Conservation (phyloP, 495 filamentous ascomycete species). For the Trichoderma virens region DNA sequence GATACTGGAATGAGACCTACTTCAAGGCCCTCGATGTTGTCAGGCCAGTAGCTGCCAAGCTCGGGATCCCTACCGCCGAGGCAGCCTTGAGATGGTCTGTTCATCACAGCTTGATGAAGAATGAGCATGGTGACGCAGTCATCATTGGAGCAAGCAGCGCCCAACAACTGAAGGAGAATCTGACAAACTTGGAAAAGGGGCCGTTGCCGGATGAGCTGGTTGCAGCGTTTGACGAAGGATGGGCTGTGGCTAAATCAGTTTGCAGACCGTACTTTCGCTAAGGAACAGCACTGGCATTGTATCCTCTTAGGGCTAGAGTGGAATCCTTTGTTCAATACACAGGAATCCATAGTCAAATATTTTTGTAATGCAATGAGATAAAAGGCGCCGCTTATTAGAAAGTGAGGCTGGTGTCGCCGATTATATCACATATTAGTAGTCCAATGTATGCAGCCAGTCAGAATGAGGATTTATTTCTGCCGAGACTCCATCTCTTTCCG, state of each 20-base stretch:
- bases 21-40: conserved; percentile 42
- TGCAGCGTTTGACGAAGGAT: conserved; percentile 46
- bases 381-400: neutral
- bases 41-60: conserved; percentile 34
- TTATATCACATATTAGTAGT: too few species aligned
- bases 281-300: too few species aligned
- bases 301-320: too few species aligned
- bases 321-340: too few species aligned
- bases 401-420: too few species aligned
- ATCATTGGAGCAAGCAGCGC: conserved; percentile 46
- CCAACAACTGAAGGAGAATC: conserved; percentile 41
- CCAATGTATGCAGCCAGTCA: too few species aligned
- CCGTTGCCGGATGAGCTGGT: conserved; percentile 47
- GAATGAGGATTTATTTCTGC: neutral
- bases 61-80: conserved; percentile 36
- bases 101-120: conserved; percentile 35
- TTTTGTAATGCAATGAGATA: neutral
- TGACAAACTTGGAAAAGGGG: conserved; percentile 45
- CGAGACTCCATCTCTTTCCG: neutral
- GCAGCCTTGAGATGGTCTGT: conserved; percentile 42
- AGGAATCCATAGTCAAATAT: neutral
- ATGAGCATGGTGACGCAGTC: conserved; percentile 39
- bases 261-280: conserved; percentile 13
- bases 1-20: conserved; percentile 41
- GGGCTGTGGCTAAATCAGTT: conserved; percentile 30